Percentiles rank a stretch among this genome's conserved stretches.
Evolutionary conservation across 352 stramenopile genomes (phyloP).

Genomic region (Pythium pyrilobum): DNA sequence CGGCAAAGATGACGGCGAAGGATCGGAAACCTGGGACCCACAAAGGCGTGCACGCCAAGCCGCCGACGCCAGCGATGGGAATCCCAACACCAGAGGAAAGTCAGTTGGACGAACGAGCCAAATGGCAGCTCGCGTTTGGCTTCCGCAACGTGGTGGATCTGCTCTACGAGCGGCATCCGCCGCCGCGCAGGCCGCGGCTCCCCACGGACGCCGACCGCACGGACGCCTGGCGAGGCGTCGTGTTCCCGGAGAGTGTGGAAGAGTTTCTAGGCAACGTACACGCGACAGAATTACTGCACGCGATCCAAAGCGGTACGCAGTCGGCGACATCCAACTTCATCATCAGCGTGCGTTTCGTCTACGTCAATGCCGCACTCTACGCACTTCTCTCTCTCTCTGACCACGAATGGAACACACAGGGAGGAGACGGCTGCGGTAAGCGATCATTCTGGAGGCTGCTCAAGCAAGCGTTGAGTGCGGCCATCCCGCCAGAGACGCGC

Average conservation of each 20-base stretch:
- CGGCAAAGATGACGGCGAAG: no score
- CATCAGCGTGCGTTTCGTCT: slow-evolving; percentile 34
- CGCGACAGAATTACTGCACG: slow-evolving; percentile 24
- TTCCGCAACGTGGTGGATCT: slow-evolving; percentile 56
- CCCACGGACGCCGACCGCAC: slow-evolving; percentile 24
- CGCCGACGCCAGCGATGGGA: no score
- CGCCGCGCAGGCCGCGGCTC: slow-evolving; percentile 40
- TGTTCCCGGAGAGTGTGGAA: slow-evolving; percentile 30
- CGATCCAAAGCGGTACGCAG: slow-evolving; percentile 7
- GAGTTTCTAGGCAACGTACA: slow-evolving; percentile 44
- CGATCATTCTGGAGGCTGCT: slow-evolving; percentile 43
- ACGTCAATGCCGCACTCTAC: background rate
- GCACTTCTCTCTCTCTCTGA: no score
- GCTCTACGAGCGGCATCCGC: slow-evolving; percentile 35
- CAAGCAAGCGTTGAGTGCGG: slow-evolving; percentile 17
- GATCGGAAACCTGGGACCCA: no score
- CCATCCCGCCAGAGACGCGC: background rate
- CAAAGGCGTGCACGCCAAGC: background rate
- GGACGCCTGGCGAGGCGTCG: slow-evolving; percentile 32
- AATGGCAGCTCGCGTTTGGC: slow-evolving; percentile 51
- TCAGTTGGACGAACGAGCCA: slow-evolving; percentile 1
- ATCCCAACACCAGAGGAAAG: background rate
- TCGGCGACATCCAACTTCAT: slow-evolving; percentile 47
- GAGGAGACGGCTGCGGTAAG: slow-evolving; percentile 44
- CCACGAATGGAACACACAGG: slow-evolving; percentile 19